Evolutionary conservation across 129 eudicot species (phyloP).

Genomic region (Glebionis coronaria): DNA sequence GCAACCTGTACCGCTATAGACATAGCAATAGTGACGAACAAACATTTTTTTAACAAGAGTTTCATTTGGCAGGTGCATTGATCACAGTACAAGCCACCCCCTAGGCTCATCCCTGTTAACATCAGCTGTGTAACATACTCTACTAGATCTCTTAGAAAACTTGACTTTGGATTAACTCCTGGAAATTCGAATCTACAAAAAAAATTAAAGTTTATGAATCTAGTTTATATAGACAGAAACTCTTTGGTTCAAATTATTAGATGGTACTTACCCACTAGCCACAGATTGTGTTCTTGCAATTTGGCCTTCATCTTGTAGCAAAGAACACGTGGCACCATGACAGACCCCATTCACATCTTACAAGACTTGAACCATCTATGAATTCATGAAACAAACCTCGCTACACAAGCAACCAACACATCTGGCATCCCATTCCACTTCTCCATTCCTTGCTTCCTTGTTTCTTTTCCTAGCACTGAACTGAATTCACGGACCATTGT

Average conservation of each 20-base stretch:
- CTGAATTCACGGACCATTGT: slow-evolving; percentile 74
- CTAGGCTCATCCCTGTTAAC: too few relatives aligned
- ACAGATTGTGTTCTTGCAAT: slow-evolving; percentile 53
- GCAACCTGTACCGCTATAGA: too few relatives aligned
- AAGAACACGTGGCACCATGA: too few relatives aligned
- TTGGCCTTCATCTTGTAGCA: too few relatives aligned
- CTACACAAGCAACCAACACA: slow-evolving; percentile 71
- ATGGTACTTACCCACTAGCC: slow-evolving; percentile 53
- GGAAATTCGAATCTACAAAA: slow-evolving; percentile 54
- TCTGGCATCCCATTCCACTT: slow-evolving; percentile 82
- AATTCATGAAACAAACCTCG: slow-evolving; percentile 75
- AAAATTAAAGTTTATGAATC: neutral
- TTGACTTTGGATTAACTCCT: slow-evolving; percentile 70
- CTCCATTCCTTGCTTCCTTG: slow-evolving; percentile 68
- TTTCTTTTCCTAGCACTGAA: slow-evolving; percentile 73
- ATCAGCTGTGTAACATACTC: slow-evolving; percentile 47
- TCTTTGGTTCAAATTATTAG: neutral
- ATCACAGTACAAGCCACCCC: too few relatives aligned
- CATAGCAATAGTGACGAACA: too few relatives aligned
- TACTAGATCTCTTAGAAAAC: slow-evolving; percentile 62
- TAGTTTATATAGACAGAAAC: neutral
- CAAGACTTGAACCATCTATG: too few relatives aligned
- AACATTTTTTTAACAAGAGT: too few relatives aligned
- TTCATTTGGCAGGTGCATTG: too few relatives aligned
- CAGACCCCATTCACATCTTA: too few relatives aligned